Evolutionary conservation across 139 green algal species (phyloP), one percentile per base, ranked within the genome.

Genomic region (Micractinium conductrix): DNA sequence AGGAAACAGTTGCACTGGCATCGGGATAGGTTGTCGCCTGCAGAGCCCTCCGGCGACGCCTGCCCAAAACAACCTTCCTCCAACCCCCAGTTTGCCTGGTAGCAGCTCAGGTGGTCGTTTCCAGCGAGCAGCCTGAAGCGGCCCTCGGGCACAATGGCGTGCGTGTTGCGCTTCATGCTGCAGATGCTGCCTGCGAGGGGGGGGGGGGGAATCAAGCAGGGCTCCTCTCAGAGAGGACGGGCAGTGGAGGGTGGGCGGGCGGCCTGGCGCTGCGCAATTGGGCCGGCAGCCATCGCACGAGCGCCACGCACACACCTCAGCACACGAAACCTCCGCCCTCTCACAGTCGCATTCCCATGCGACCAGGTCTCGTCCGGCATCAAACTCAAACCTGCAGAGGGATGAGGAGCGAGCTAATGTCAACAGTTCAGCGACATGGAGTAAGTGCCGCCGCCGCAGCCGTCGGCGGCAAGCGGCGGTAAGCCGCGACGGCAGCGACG

Each of bases 261-360:
- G 8, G 9, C 42, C 4, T 4, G 26, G 10, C n/a, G 65, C 4
- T 10, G 65, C 8, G 7, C 22, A 73, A 26, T 4, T 14, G 9
- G n/a, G 17, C 5, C 19, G 17, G 60, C 60, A 6, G 67, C 12
- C 16, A 44, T 30, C 35, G 4, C 17, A 44, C 9, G 65, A 30
- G 38, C 37, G 28, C 9, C 4, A 8, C 4, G 37, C 37, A 50
- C 21, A 45, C 16, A 30, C 28, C 68, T 22, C 37, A 50, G 37
- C 38, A 74, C 50, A 22, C 9, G 28, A 38, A 40, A 75, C 7
- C 22, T 7, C 16, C 7, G 42, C 3, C 17, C 33, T 30, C 86
- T 84, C 50, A 91, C 88, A 93, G 70, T 92, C 87, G 83, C 90
- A 93, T 33, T 90, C 85, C 82, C 80, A 91, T 3, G 82, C 87